Base-by-base conservation (phyloP, 441 rosid species). In the Pelargonium citronellum region DNA sequence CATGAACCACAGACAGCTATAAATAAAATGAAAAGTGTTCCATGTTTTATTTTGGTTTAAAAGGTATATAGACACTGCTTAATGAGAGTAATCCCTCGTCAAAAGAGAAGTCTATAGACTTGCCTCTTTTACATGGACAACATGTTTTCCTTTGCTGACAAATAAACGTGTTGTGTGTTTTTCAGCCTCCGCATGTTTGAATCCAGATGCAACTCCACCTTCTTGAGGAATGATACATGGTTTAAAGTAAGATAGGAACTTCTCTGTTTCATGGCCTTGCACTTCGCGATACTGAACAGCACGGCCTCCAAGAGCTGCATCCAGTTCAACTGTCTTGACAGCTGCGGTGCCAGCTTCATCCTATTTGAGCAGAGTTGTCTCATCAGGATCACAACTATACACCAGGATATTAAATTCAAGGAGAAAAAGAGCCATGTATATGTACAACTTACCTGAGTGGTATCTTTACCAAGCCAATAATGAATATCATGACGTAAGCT, bases 301-400 rank as follows among this genome's bases (percentile, higher is more conserved):
- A 7, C 98, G 96, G 58, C 99, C 96, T 69, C 99, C 99, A 69
- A 92, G 94, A 78, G 69, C 86, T 22, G 97, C 88, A 82, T 95
- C 99, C 62, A 95, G 95, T 78, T 95, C 98, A 63, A 95, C 89
- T 67, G 98, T 86, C 79, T 95, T 95, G 71, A 91, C 85, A 70
- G 99, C 98, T 66, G 97, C 96, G 15, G 97, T 86, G 79, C 99
- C 97, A 73, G 98, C 85, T 82, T 92, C 99, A 85, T 95, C 99
- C 98, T 95, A 72, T 62, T 39, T 46, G 20, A 41, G 47, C 22
- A 65, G 43, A 34, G 68, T 41, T 16, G 16, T 57, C 55, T 58
- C 63, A 12, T 11, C 30, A 27, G 7, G n/a, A 58, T 19, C 63
- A 58, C 63, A 58, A 58, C 10, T 27, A 58, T 58, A 58, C 63